Evolutionary conservation across 2,329 filamentous ascomycete species (phyloP).

Genomic region (Chaetomiaceae sp.): DNA sequence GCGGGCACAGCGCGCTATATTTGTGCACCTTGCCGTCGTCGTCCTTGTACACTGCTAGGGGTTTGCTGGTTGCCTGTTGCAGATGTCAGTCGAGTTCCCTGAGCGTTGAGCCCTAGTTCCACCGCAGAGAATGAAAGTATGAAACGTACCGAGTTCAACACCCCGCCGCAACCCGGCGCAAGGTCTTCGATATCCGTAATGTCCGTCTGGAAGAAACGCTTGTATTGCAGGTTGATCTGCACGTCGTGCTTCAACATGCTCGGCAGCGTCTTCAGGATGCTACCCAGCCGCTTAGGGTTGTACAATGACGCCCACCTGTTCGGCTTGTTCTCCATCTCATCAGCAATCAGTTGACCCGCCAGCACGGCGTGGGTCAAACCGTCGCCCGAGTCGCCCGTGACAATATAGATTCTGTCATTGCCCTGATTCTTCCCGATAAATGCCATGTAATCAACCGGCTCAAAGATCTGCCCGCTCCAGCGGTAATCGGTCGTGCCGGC

Average conservation of each 20-base stretch:
- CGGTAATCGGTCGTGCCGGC: slow-evolving; percentile 48
- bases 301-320: slow-evolving; percentile 50
- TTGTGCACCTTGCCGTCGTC: slow-evolving; percentile 46
- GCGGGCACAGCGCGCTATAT: slow-evolving; percentile 53
- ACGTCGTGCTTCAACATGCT: slow-evolving; percentile 48
- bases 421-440: slow-evolving; percentile 55
- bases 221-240: slow-evolving; percentile 54
- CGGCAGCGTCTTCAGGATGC: slow-evolving; percentile 42
- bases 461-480: slow-evolving; percentile 56
- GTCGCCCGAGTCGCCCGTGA: slow-evolving; percentile 55
- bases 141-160: slow-evolving; percentile 43
- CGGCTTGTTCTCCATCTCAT: slow-evolving; percentile 46
- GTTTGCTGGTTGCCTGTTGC: slow-evolving; percentile 36
- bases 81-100: background rate
- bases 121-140: too few relatives aligned
- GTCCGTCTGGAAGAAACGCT: slow-evolving; percentile 49
- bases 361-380: slow-evolving; percentile 54
- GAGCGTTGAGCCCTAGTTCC: too few relatives aligned
- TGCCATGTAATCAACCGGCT: slow-evolving; percentile 51
- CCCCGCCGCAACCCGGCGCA: slow-evolving; percentile 44
- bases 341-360: slow-evolving; percentile 48
- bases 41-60: slow-evolving; percentile 53
- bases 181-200: slow-evolving; percentile 55
- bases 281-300: slow-evolving; percentile 43
- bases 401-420: slow-evolving; percentile 46